Evolutionary conservation across 1,284 basidiomycete species (phyloP), one percentile per base, ranked within the genome.

Genomic region (Xanthoconium separans): DNA sequence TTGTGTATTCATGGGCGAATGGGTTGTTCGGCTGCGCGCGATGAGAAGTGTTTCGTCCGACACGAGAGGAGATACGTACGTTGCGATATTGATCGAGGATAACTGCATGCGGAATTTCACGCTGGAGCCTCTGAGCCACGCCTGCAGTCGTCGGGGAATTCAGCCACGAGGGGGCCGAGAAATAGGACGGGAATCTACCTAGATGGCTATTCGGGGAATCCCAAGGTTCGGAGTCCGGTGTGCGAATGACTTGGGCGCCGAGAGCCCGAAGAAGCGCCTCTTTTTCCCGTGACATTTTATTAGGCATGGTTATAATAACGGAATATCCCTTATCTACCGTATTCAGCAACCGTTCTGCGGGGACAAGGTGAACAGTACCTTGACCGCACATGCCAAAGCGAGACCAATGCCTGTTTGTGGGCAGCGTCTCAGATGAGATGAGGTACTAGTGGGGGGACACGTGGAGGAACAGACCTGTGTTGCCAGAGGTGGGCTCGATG

Each of bases 221-320:
- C 80, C 83, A 93, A 16, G 91, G 84, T 3, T 91, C 93, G 59
- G 88, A 89, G 27, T 85, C 95, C n/a, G 95, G 95, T 12, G 96
- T 98, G 51, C 96, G 87, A 49, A 98, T 80, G 50, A 99, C 93
- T 70, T 95, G 89, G 5, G 96, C 95, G 11, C 96, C 96, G 3
- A 98, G 79, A 0, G 94, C 93, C 53, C 91, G 85, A 44, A 99
- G 79, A 39, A 93, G 84, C 11, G 93, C 92, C 75, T 96, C 94
- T 74, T 99, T 99, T 75, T 99, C 95, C 55, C 88, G 74, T 5
- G 91, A 94, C 96, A 98, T 99, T 77, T 98, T 99, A 68, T 95
- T 88, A 46, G 95, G 96, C 69, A 97, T 77, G 53, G 93, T 95
- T 71, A 99, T 99, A 70, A 99, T 95, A 74, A 86, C 87, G 34